Conservation (phyloP, 768 basidiomycete genomes). For the Mycena crocata region DNA sequence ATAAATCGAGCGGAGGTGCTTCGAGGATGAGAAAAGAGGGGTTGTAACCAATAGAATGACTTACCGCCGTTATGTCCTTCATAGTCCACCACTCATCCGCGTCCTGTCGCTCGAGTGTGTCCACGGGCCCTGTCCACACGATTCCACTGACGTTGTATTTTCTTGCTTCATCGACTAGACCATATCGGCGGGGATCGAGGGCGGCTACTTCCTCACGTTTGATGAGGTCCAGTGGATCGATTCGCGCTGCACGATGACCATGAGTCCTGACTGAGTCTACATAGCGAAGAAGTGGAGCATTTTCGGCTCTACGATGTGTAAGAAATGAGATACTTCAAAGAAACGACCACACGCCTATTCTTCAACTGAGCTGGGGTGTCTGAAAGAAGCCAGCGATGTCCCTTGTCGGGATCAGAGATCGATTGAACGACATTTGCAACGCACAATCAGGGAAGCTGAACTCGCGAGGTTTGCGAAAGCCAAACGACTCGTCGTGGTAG, state of each 20-base stretch:
- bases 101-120: conserved; percentile 34
- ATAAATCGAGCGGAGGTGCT: conserved; percentile 79
- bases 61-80: too few species aligned
- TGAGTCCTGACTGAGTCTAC: conserved; percentile 90
- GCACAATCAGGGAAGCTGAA: conserved; percentile 80
- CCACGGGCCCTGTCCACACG: conserved; percentile 73
- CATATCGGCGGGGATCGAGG: conserved; percentile 81
- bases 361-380: conserved; percentile 30
- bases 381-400: neutral
- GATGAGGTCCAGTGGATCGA: conserved; percentile 90
- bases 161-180: conserved; percentile 64
- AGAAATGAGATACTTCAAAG: neutral
- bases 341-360: conserved; percentile 17
- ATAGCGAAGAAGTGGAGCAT: conserved; percentile 87
- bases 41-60: too few species aligned
- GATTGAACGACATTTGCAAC: conserved; percentile 46
- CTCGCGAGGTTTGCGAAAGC: conserved; percentile 73
- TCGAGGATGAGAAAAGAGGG: too few species aligned
- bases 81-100: conserved; percentile 71
- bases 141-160: conserved; percentile 85
- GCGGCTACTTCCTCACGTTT: conserved; percentile 85
- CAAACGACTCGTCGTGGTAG: conserved; percentile 87
- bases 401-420: too few species aligned
- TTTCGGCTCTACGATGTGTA: conserved; percentile 62
- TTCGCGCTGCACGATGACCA: conserved; percentile 85